Base-by-base conservation (phyloP, 257 asterid species). In the Rauvolfia tetraphylla region DNA sequence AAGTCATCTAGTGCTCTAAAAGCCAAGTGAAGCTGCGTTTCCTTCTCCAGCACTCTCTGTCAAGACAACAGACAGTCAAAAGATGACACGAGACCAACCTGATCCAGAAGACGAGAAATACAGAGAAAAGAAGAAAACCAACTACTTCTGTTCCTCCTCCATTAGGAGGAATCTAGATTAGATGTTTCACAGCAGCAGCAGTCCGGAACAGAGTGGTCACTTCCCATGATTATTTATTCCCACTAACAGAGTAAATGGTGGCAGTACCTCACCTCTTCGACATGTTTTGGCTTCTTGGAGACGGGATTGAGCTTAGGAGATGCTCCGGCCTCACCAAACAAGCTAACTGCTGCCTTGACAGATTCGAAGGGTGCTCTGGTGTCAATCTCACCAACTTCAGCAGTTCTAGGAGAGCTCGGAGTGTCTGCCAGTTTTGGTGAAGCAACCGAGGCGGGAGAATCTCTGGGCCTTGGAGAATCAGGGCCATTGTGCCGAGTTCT, bases 31-130 rank as follows among this genome's bases (percentile, higher is more conserved):
- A 90, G 90, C 39, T 86, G 92, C 0, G 98, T 86, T 79, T 92
- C 99, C 83, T 87, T 90, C 82, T 92, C 96, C 42, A 95, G 82
- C 79, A 95, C 97, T 68, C 94, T 82, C 99, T 92, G 88, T 81
- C 5, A 14, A 68, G 15, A n/a, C 4, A 42, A 58, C 23, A 10
- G 31, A 22, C 10, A 7, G 62, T 56, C 3, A 56, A 56, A 54
- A 56, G 25, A 53, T 53, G 59, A 53, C n/a, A 53, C 27, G 20
- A 8, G 25, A 53, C 59, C 8, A 14, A 9, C 11, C 22, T 17
- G 25, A 15, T 41, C 1, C 38, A 58, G 79, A 38, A 77, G 67
- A 27, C n/a, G 68, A 2, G 34, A 17, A n/a, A n/a, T 7, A 3
- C 2, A 14, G 23, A 38, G 12, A 51, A 51, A 7, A n/a, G 9